Base-by-base conservation (phyloP, 805 yeast species). In the Pichia eremophila region DNA sequence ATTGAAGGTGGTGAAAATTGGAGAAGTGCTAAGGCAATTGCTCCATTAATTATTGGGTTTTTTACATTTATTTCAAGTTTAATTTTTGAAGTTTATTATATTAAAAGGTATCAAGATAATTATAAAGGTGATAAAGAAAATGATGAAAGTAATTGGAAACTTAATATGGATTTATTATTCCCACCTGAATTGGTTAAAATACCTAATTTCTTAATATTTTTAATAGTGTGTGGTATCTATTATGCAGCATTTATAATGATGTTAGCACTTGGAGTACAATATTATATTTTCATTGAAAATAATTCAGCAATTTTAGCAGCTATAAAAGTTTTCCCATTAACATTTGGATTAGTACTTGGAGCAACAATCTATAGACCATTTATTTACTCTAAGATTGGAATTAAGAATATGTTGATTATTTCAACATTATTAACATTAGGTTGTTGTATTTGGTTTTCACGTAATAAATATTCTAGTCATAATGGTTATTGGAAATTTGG, bases 1-100 rank as follows among this genome's bases (percentile, higher is more conserved):
- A 71, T 74, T 0, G 70, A 72, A 51, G 75, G 73, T 22, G 77
- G 76, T 25, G 64, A 62, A 7, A 56, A 58, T 0, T 74, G 78
- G 77, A 58, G 59, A 3, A 46, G 61, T 1, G 70, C 77, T 1
- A 55, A 59, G 17, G 68, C 70, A 1, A 72, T 71, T 50, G 71
- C 70, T 15, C 66, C 77, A 0, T 49, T 73, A 1, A 57, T 67
- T 2, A 48, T 73, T 44, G 77, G 77, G 0, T 43, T 66, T 12
- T 22, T 68, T 3, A 44, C 66, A n/a, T 43, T 69, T 4, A 17
- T 59, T 7, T 31, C 44, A 6, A 62, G 58, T 38, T 52, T 64
- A 28, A 19, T 59, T 5, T 67, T 59, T 56, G 77, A 72, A 54
- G 49, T 52, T 10, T 17, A 45, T 18, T 58, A 51, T 39, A 48